Percentiles rank a stretch among this genome's conserved stretches.
Evolutionary conservation across 257 asterid genomes (phyloP).

Genomic region (Penstemon davidsonii): DNA sequence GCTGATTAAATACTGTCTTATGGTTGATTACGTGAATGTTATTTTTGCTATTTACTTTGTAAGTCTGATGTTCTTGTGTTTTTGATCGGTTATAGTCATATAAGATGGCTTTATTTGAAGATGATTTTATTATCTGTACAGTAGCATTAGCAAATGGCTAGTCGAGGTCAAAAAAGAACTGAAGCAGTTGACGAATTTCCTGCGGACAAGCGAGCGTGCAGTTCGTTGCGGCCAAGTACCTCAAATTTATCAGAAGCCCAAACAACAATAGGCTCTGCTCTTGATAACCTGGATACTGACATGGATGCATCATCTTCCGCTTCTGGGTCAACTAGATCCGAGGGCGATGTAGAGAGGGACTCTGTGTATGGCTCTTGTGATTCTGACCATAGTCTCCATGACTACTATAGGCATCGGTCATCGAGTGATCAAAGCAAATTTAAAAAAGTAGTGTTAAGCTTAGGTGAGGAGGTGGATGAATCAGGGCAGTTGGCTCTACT

Average conservation of each 20-base stretch:
- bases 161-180: constrained; percentile 85
- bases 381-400: constrained; percentile 63
- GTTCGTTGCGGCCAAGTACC: constrained; percentile 71
- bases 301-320: constrained; percentile 79
- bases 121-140: constrained; percentile 16
- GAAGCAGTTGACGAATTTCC: constrained; percentile 79
- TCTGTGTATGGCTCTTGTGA: constrained; percentile 74
- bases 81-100: not conserved
- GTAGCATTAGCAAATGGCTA: constrained; percentile 54
- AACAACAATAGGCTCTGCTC: constrained; percentile 45
- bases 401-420: constrained; percentile 56
- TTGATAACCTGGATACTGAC: constrained; percentile 61
- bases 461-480: constrained; percentile 67
- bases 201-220: constrained; percentile 93
- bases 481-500: constrained; percentile 80
- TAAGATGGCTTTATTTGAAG: constrained; percentile 12
- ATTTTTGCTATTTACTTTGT: constrained; percentile 8
- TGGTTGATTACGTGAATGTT: constrained; percentile 10
- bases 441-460: constrained; percentile 52
- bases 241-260: constrained; percentile 57
- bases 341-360: constrained; percentile 77
- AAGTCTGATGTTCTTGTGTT: constrained; percentile 21
- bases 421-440: constrained; percentile 61
- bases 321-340: constrained; percentile 76
- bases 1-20: not conserved